Evolutionary conservation across 2,329 filamentous ascomycete species (phyloP), one percentile per base, ranked within the genome.

Genomic region (Trichoderma koningii): DNA sequence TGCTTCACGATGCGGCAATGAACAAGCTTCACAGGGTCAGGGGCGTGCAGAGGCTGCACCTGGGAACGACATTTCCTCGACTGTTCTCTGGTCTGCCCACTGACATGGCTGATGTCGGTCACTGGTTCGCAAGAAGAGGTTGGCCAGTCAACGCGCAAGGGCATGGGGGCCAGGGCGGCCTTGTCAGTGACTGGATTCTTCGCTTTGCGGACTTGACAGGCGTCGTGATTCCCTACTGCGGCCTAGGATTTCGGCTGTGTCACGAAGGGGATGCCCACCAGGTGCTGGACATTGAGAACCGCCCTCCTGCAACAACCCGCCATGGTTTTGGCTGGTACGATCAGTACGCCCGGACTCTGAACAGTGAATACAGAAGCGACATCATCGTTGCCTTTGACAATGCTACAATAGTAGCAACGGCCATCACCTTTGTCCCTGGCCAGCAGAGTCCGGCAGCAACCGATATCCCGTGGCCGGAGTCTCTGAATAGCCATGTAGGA

Each of bases 21-120:
- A 74, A 73, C 51, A 79, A 82, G 67, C 78, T 87, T 3, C 78
- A 76, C 55, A 79, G 77, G 63, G 83, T 82, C 41, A 78, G 80
- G 23, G 84, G 83, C 17, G 80, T 87, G 17, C 79, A 79, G 47
- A 80, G 82, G 17, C 73, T 87, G 55, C 84, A 86, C 68, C 77
- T 87, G 12, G 85, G 85, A 55, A 84, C 81, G 69, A 83, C 83
- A 0, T 87, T 87, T 69, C 85, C 85, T 28, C 80, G 85, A 26
- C 76, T 87, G 0, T 72, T 88, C 5, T 84, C 83, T 69, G 85
- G 85, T 0, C 76, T 84, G 45, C 83, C 83, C 0, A 66, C 74
- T 4, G 79, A 79, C 14, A 64, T 64, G 61, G 74, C 77, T 38
- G 70, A 74, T 5, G 76, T 75, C 6, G 75, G 80, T 61, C 78